Evolutionary conservation across 176 grass and related monocot species (phyloP), one percentile per base, ranked within the genome.

Genomic region (Areca catechu): DNA sequence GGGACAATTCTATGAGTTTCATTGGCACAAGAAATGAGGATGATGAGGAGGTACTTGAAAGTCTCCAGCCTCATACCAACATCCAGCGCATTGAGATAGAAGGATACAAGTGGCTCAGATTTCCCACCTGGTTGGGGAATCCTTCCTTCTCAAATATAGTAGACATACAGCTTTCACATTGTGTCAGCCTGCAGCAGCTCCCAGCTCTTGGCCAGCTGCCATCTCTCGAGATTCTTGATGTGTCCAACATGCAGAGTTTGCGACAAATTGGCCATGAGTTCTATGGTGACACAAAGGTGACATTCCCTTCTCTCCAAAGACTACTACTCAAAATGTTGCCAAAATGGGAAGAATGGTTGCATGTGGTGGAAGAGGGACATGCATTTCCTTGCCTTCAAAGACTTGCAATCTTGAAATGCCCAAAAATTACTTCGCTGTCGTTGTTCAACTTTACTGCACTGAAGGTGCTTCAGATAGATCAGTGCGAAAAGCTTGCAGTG

Each of bases 51-150:
- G 62, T 85, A 27, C 73, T 85, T 16, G 82, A 79, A 30, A 67
- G 62, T 23, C 69, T 85, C 24, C 49, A 71, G 60, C 82, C 82
- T 19, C 61, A 85, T 5, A 53, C 50, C 19, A 76, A 68, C 50
- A 49, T 80, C 30, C 24, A 63, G 15, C 50, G 68, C 48, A 17
- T 84, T 16, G 56, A 74, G 29, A 63, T 84, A 60, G 50, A 49
- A 21, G 57, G 66, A 22, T 84, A 79, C 24, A 60, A 16, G 1
- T 67, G 75, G 19, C 56, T 19, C 24, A 70, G 20, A 60, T 84
- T 74, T 61, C 81, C 81, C 64, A 51, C 20, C 6, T 84, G 75
- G 81, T 56, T 84, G 7, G 70, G 58, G 48, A 65, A 84, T 73
- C 19, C 58, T 74, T 56, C 70, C 12, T 84, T 79, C 18, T 65